These are phyloP conservation scores for Pythium utonaiense DNA, from an alignment of 352 stramenopile genomes.

Conservation along the genomic window DNA sequence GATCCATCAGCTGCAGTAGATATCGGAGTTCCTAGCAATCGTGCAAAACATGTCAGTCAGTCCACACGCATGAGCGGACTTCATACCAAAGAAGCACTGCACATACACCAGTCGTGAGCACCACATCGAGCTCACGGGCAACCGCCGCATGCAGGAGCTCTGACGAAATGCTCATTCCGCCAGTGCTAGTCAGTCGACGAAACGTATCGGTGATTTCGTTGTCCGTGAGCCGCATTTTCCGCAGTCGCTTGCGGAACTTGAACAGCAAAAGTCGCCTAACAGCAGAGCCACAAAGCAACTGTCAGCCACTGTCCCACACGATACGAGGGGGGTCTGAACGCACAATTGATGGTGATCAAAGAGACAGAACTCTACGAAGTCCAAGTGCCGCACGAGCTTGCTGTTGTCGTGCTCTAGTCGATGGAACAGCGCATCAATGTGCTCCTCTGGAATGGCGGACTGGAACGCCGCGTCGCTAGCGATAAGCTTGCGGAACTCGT, in stretches of 20 bases:
- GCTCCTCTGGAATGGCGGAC: slow-evolving; percentile 60
- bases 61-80: too few relatives aligned
- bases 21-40: slow-evolving; percentile 51
- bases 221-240: slow-evolving; percentile 59
- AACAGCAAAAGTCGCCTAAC: slow-evolving; percentile 65
- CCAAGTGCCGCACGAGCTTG: slow-evolving; percentile 53
- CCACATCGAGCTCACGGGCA: slow-evolving; percentile 66
- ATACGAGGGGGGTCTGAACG: slow-evolving; percentile 6
- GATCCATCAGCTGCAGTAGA: slow-evolving; percentile 65
- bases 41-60: not conserved
- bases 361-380: slow-evolving; percentile 82
- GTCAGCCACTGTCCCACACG: not conserved
- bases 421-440: slow-evolving; percentile 73
- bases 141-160: slow-evolving; percentile 65
- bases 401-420: slow-evolving; percentile 56
- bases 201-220: slow-evolving; percentile 80
- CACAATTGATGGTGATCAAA: slow-evolving; percentile 78
- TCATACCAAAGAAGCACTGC: not conserved
- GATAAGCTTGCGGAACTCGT: slow-evolving; percentile 77
- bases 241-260: slow-evolving; percentile 66
- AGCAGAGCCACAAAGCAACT: not conserved
- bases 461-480: slow-evolving; percentile 75
- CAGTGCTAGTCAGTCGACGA: slow-evolving; percentile 40
- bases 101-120: slow-evolving; percentile 70
- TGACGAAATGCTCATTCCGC: slow-evolving; percentile 37